Base-by-base conservation (phyloP, 177 flowering plant species). In the Tripterygium wilfordii region DNA sequence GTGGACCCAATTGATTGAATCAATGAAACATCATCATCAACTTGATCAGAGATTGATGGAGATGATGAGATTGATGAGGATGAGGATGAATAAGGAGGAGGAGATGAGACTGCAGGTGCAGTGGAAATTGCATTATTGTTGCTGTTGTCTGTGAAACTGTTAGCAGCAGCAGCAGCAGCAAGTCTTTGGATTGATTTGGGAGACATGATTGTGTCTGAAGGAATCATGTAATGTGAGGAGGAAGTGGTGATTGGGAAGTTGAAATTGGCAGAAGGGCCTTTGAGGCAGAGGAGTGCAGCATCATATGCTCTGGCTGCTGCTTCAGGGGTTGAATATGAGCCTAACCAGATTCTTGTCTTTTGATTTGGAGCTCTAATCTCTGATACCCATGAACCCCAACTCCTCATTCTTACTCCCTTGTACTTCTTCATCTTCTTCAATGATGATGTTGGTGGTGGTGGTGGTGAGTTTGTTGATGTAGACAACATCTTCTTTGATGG, bases 231-330 rank as follows among this genome's bases (percentile, higher is more conserved):
- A 41, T 44, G 51, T 2, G 60, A 36, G 8, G 66, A 41, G 8
- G 66, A 36, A 2, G 62, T 9, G 30, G 59, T 12, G 65, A 31
- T n/a, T 0, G 96, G 96, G 63, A 92, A 92, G 65, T 91, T 85
- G 65, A 91, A 78, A 50, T 74, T 80, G 29, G 91, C 95, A 2
- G 88, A 68, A 0, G 92, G 61, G 51, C 98, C 98, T 22, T 84
- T 88, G 45, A 92, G 92, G 63, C 96, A 92, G 8, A 85, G 10
- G 17, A 92, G 94, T 14, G 98, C 98, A 45, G 96, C 98, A 60
- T 88, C 98, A 49, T 92, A 92, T 40, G 98, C 98, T 60, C 98
- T 70, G 5, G 98, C 98, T 8, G 98, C 98, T 6, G 95, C 98
- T 45, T 92, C 96, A 4, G 96, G 57, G 0, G 98, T 92, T 0